These are phyloP conservation scores for Lycium ferocissimum DNA, from an alignment of 257 asterid species.

Conservation along the genomic window DNA sequence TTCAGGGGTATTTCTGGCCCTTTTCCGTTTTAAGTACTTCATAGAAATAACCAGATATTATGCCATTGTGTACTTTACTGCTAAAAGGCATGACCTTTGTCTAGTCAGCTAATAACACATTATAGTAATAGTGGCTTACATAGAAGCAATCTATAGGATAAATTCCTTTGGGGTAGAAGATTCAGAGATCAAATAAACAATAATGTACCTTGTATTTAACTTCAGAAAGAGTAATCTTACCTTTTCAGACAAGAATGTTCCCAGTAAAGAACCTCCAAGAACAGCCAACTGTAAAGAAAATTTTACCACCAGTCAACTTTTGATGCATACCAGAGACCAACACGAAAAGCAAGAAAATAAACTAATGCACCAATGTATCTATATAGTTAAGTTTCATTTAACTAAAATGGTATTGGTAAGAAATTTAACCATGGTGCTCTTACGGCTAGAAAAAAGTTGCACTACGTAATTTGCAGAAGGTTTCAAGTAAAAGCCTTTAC, in stretches of 20 bases:
- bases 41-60: neutral
- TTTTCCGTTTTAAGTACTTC: neutral
- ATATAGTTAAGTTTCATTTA: neutral
- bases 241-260: slow-evolving; percentile 91
- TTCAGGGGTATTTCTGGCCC: neutral
- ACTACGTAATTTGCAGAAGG: neutral
- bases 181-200: neutral
- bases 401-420: neutral
- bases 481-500: neutral
- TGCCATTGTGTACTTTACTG: neutral
- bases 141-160: neutral
- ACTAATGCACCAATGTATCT: neutral
- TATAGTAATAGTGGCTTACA: neutral
- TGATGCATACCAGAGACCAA: neutral
- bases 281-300: slow-evolving; percentile 82
- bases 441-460: neutral
- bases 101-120: neutral
- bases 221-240: slow-evolving; percentile 41
- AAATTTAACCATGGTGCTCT: neutral
- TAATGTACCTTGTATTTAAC: neutral
- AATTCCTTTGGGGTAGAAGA: neutral
- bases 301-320: neutral
- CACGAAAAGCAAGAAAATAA: neutral
- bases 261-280: slow-evolving; percentile 93
- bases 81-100: neutral